phyloP scores from a whole-genome alignment of 768 basidiomycete genomes.

The Suillus placidus region DNA sequence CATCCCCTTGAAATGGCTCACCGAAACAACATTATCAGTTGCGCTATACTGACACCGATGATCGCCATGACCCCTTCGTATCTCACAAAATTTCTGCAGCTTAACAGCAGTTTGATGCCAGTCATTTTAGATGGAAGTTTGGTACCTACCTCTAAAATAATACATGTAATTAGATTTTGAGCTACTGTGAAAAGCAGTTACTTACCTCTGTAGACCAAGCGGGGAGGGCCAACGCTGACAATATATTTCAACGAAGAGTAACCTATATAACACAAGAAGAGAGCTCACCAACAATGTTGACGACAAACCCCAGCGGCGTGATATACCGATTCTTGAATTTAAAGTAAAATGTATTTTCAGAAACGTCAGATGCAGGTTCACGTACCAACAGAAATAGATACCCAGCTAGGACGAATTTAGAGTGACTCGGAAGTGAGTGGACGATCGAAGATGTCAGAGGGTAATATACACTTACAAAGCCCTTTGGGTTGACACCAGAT shows the following conservation, averaged over 20 bases:
- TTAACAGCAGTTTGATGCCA: slow-evolving; percentile 22
- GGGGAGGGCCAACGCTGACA: not conserved
- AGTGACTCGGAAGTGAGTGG: not conserved
- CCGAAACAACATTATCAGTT: slow-evolving; percentile 7
- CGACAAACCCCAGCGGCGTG: slow-evolving; percentile 59
- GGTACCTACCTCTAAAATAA: not conserved
- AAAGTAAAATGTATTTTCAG: not conserved
- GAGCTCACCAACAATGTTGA: slow-evolving; percentile 42
- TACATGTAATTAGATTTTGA: not conserved
- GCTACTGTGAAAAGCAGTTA: not conserved
- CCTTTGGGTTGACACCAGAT: slow-evolving; percentile 47
- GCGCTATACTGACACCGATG: not conserved
- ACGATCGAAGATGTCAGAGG: slow-evolving; percentile 35
- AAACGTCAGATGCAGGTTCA: not conserved
- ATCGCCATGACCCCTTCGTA: slow-evolving; percentile 2
- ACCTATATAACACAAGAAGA: not conserved
- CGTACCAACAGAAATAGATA: slow-evolving; percentile 40
- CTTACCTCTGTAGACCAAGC: not conserved
- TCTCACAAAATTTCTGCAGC: slow-evolving; percentile 6
- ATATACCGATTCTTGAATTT: slow-evolving; percentile 55
- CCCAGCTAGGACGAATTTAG: slow-evolving; percentile 22
- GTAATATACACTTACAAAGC: slow-evolving; percentile 37
- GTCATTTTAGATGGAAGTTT: too few relatives aligned
- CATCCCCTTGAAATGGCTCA: not conserved
- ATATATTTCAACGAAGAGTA: not conserved